Conservation (phyloP, 2,329 filamentous ascomycete species). For the Colletotrichum sp. region DNA sequence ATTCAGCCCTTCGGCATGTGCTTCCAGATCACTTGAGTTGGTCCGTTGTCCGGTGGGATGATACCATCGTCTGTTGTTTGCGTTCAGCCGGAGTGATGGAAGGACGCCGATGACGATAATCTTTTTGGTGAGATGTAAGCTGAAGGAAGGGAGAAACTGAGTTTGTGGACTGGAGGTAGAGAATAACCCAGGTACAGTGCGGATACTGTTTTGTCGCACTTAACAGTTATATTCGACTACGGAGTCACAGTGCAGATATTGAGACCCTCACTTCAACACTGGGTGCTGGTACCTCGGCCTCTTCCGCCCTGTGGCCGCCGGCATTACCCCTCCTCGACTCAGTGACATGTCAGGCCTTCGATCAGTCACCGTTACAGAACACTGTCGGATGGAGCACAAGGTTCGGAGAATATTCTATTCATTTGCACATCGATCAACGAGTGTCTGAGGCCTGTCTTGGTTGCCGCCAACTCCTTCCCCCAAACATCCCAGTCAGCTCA, state of each 20-base stretch:
- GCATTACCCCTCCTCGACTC: background rate
- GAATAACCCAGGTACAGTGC: background rate
- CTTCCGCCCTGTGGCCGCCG: background rate
- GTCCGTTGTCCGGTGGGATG: background rate
- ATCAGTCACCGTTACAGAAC: background rate
- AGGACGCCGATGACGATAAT: background rate
- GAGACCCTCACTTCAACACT: background rate
- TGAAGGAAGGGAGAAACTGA: background rate
- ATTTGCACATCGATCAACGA: background rate
- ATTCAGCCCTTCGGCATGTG: background rate
- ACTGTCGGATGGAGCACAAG: background rate
- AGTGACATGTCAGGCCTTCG: background rate
- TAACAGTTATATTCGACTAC: fast-evolving
- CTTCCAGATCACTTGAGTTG: background rate
- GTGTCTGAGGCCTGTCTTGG: background rate
- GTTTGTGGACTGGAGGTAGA: background rate
- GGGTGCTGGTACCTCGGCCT: background rate
- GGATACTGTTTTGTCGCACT: background rate
- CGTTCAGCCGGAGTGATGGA: background rate
- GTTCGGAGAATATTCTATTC: background rate
- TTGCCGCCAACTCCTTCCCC: background rate
- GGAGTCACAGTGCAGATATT: background rate
- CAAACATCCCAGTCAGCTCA: background rate
- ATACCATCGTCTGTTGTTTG: background rate
- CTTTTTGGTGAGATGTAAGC: background rate